Evolutionary conservation across 148 eudicot genomes (phyloP).

Genomic region (Silene uniflora): DNA sequence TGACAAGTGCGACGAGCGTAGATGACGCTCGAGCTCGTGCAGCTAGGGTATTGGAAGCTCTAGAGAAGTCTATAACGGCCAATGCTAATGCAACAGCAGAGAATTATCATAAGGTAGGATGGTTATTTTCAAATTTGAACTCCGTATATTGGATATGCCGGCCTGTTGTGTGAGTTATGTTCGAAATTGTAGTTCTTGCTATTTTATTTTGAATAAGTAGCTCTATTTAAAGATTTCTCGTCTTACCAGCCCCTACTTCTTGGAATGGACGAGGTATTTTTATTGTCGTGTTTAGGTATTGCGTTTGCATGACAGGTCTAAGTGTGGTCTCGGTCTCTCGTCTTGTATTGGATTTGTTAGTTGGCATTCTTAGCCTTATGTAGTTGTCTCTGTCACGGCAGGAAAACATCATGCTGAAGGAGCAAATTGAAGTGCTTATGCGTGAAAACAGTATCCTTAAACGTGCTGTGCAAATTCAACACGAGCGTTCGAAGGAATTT

Average conservation of each 20-base stretch:
- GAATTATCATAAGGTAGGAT: slow-evolving; percentile 46
- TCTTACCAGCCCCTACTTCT: too few species aligned
- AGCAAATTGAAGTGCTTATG: slow-evolving; percentile 56
- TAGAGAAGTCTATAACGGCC: slow-evolving; percentile 56
- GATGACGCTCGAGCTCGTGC: slow-evolving; percentile 77
- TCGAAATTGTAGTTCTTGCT: not conserved
- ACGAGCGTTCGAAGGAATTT: slow-evolving; percentile 74
- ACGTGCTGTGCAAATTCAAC: slow-evolving; percentile 77
- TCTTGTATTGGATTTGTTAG: not conserved
- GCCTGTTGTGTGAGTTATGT: not conserved
- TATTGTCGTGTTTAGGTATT: not conserved
- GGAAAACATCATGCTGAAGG: slow-evolving; percentile 79
- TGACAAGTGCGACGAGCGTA: slow-evolving; percentile 56
- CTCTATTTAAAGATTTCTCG: too few species aligned
- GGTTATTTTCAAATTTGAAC: not conserved
- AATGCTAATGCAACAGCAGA: slow-evolving; percentile 39
- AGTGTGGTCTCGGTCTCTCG: not conserved
- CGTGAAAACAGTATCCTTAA: slow-evolving; percentile 75
- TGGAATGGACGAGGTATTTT: not conserved
- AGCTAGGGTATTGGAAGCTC: slow-evolving; percentile 49
- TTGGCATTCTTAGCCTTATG: not conserved
- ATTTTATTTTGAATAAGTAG: not conserved
- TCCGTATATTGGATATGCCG: not conserved
- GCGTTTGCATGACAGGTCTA: not conserved
- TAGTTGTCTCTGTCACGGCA: slow-evolving; percentile 16